These are phyloP conservation scores for Exophiala sp. DNA, from an alignment of 2,329 filamentous ascomycete species.

Conservation along the genomic window DNA sequence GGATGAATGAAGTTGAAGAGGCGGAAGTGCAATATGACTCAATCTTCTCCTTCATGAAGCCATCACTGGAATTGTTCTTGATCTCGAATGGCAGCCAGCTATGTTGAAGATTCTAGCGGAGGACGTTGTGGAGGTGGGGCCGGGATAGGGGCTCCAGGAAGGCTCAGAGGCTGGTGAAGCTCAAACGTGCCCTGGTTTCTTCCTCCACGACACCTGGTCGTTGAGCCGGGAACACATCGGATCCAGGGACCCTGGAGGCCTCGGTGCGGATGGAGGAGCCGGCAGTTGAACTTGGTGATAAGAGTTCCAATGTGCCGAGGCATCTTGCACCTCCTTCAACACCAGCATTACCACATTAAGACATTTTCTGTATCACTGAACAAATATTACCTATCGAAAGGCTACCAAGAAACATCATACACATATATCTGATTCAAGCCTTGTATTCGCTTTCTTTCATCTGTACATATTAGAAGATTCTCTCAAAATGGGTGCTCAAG, in stretches of 20 bases:
- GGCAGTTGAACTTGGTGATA: neutral
- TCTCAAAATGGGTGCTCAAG: slow-evolving; percentile 18
- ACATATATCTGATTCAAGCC: no score
- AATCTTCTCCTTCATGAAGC: neutral
- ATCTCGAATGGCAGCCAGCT: no score
- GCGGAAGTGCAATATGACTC: neutral
- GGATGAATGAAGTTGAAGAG: neutral
- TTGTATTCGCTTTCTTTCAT: no score
- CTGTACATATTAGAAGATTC: neutral
- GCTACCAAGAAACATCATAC: neutral
- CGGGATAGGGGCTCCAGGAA: neutral
- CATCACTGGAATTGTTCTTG: no score
- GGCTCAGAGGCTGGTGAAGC: no score
- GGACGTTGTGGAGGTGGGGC: slow-evolving; percentile 4
- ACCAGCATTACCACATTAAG: neutral
- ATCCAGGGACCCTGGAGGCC: neutral
- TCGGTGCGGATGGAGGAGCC: no score
- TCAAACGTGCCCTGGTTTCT: no score
- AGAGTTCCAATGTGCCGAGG: neutral
- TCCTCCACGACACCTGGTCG: no score
- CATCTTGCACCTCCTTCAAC: neutral
- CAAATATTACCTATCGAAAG: neutral
- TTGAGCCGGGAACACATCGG: no score
- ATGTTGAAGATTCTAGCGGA: neutral
- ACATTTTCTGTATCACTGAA: neutral